Conservation (phyloP, 2,329 filamentous ascomycete species). For the Cercospora sesami region DNA sequence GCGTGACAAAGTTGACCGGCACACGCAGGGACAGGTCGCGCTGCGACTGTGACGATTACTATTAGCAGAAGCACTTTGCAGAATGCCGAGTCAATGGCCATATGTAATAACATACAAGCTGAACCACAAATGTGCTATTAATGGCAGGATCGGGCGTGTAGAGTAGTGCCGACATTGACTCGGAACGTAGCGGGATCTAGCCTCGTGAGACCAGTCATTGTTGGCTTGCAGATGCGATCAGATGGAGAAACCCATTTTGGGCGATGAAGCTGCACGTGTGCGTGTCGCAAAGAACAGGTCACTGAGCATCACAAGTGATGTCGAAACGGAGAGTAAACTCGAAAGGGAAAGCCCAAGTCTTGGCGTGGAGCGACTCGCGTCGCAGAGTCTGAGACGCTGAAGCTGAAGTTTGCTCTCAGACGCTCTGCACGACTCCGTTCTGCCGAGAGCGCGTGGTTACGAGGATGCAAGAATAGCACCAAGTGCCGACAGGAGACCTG, state of each 20-base stretch:
- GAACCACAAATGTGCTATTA: conserved; percentile 10
- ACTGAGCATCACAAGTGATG: neutral
- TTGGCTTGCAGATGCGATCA: neutral
- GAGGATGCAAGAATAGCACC: conserved; percentile 9
- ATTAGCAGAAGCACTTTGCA: neutral
- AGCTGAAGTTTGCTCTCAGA: conserved; percentile 1
- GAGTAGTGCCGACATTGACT: conserved; percentile 13
- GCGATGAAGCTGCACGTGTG: neutral
- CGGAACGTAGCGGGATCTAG: neutral
- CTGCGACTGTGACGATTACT: conserved; percentile 52
- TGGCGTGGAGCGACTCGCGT: neutral
- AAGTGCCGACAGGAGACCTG: neutral
- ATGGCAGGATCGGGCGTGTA: conserved; percentile 14
- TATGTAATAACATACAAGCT: conserved; percentile 7
- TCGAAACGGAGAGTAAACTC: neutral
- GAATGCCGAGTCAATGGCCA: conserved; percentile 1
- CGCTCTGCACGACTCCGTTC: neutral
- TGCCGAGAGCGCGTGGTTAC: conserved; percentile 2
- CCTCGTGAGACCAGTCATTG: neutral
- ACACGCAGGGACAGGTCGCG: conserved; percentile 60
- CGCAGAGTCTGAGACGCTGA: neutral
- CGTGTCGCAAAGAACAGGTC: neutral
- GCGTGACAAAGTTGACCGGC: conserved; percentile 63
- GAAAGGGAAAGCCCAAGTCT: neutral
- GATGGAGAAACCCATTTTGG: neutral